Base-by-base conservation (phyloP, 2,329 filamentous ascomycete genomes). In the Penicillium sp. region DNA sequence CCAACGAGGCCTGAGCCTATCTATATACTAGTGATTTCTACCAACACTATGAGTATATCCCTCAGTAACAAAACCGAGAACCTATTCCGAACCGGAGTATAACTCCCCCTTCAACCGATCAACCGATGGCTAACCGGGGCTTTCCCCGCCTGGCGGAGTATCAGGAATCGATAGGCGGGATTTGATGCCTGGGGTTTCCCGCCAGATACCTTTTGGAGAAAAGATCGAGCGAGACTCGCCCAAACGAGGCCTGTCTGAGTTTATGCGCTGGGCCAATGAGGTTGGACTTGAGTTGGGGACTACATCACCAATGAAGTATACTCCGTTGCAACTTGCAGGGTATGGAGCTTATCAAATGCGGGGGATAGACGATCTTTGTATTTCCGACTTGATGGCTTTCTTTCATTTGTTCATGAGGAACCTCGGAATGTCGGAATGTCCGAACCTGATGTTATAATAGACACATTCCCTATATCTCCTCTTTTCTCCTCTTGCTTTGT, bases 281-380 rank as follows among this genome's bases (percentile, higher is more conserved):
- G 44, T 52, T 34, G 33, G 41, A 34, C 35, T 39, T 9, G 28
- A 37, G 22, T 6, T 27, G 25, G 25, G 22, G 11, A 10, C n/a
- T n/a, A 27, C n/a, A 7, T 43, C 25, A 35, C 44, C 41, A 34
- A 46, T 37, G n/a, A n/a, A n/a, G n/a, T n/a, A n/a, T n/a, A n/a
- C n/a, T n/a, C n/a, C n/a, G n/a, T n/a, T n/a, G n/a, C 13, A 27
- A 43, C 38, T 29, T 47, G 31, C 37, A 41, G 6, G 22, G 31
- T 48, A 41, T 18, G 40, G 46, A 42, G 50, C 47, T 50, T 50
- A 41, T 49, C 34, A 30, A 53, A 53, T 46, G 50, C 46, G 46
- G 50, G 50, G 50, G 13, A 39, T 37, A 33, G 33, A 34, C 37
- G 13, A 38, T 45, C 33, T 22, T 22, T 37, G n/a, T 25, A 16